These are phyloP conservation scores for Pseudoperonospora humuli DNA, from an alignment of 352 stramenopile genomes.

Conservation along the genomic window DNA sequence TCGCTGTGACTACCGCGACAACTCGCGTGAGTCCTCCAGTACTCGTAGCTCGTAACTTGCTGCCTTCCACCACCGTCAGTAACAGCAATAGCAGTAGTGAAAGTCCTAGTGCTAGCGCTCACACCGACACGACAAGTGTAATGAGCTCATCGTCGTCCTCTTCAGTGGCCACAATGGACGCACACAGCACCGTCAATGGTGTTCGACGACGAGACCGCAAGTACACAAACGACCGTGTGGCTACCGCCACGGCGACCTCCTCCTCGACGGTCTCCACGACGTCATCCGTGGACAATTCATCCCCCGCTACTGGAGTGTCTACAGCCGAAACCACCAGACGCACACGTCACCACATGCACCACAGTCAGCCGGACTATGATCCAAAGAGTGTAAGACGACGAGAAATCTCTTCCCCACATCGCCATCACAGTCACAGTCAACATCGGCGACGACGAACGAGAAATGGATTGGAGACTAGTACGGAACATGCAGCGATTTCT, in stretches of 20 bases:
- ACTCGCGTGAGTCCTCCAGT: constrained; percentile 11
- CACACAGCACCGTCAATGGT: constrained; percentile 1
- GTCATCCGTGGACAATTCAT: constrained; percentile 21
- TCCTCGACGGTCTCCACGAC: constrained; percentile 30
- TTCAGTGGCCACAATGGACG: constrained; percentile 6
- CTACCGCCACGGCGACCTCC: constrained; percentile 19
- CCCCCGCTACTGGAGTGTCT: constrained; percentile 2
- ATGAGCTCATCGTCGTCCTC: constrained; percentile 17
- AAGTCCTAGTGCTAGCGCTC: too few relatives aligned
- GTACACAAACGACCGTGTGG: constrained; percentile 18
- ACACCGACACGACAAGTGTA: constrained; percentile 16
- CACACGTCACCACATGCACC: constrained; percentile 13
- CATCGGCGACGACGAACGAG: constrained; percentile 7
- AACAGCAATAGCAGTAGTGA: constrained; percentile 18
- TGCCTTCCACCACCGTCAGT: constrained; percentile 15
- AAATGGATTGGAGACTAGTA: not conserved
- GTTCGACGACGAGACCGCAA: constrained; percentile 17
- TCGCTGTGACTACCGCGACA: constrained; percentile 10
- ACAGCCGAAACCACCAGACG: constrained; percentile 9
- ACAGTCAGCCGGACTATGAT: constrained; percentile 13
- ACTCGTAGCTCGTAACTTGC: constrained; percentile 26
- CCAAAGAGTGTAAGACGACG: constrained; percentile 8
- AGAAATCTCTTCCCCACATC: constrained; percentile 7
- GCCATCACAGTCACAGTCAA: constrained; percentile 11
- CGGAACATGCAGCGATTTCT: not conserved